These are phyloP conservation scores for Tagetes patula DNA, from an alignment of 129 eudicot species.

Conservation along the genomic window DNA sequence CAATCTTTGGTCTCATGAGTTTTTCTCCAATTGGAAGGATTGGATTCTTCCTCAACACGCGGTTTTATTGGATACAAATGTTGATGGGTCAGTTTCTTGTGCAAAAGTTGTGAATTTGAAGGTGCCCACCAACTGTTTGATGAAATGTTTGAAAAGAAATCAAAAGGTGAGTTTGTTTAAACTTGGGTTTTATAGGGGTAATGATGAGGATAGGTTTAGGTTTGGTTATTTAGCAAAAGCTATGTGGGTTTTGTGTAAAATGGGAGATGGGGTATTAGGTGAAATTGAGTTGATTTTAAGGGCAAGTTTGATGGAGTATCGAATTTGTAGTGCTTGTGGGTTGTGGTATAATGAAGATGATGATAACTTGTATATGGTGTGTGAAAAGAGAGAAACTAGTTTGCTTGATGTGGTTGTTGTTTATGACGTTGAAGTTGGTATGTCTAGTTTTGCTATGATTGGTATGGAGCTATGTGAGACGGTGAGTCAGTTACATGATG, in stretches of 20 bases:
- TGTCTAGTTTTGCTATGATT: slow-evolving; percentile 32
- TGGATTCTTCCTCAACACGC: slow-evolving; percentile 47
- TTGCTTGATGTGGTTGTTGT: slow-evolving; percentile 8
- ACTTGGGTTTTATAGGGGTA: slow-evolving; percentile 33
- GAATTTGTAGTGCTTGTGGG: slow-evolving; percentile 56
- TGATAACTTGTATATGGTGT: slow-evolving; percentile 50
- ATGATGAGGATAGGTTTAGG: slow-evolving; percentile 25
- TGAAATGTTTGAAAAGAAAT: slow-evolving; percentile 30
- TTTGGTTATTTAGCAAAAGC: slow-evolving; percentile 47
- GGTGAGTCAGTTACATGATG: slow-evolving; percentile 40
- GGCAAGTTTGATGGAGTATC: slow-evolving; percentile 29
- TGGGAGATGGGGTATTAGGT: slow-evolving; percentile 40
- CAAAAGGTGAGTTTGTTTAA: slow-evolving; percentile 50
- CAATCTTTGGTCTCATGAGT: slow-evolving; percentile 54
- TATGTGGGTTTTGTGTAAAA: slow-evolving; percentile 47
- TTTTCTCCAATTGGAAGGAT: slow-evolving; percentile 51
- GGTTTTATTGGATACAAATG: slow-evolving; percentile 26
- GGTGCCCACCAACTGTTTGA: slow-evolving; percentile 29
- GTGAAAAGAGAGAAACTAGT: slow-evolving; percentile 33
- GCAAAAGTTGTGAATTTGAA: slow-evolving; percentile 21
- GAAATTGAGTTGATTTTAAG: slow-evolving; percentile 45
- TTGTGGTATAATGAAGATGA: slow-evolving; percentile 59
- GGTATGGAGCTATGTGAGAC: slow-evolving; percentile 70
- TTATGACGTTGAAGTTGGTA: slow-evolving; percentile 17
- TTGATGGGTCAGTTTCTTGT: slow-evolving; percentile 3